Base-by-base conservation (phyloP, 345 rosid genomes). In the Salix udensis region DNA sequence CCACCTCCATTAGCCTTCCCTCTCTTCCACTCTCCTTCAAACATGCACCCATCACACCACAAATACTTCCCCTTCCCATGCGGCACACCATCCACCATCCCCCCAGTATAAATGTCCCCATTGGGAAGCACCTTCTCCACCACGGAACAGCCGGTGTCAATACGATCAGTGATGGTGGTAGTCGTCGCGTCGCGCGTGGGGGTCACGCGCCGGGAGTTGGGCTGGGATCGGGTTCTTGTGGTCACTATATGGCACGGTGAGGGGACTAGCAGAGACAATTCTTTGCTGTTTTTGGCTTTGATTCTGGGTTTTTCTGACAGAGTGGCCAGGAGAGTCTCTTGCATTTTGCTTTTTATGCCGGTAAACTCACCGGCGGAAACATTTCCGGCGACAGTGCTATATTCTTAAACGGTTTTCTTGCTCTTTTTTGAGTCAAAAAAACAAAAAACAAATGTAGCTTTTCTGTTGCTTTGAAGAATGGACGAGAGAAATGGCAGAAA, bases 11-110 rank as follows among this genome's bases (percentile, higher is more conserved):
- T 76, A 26, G 91, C 88, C 76, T 74, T 89, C 23, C 94, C 94
- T 36, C 75, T 73, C 75, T 70, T 69, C 97, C 97, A 91, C 65
- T 88, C 88, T 0, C 97, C 94, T 40, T 87, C 88, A 77, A 90
- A 90, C 91, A 91, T 89, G 62, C 94, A 90, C 11, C 94, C 94
- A 62, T 91, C 92, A 7, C 81, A 82, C 97, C 94, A 90, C 2
- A 90, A 79, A 80, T 91, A 90, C 86, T 89, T 89, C 28, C 94
- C 97, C 30, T 78, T 78, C 36, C 92, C 94, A 68, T 91, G 88
- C 0, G 94, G 97, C 11, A 88, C 83, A 46, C 83, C 77, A 0
- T 84, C 86, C 0, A 84, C 67, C 76, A 88, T 84, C 11, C 84
- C 79, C n/a, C 97, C 91, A 1, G 87, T 84, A 84, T 91, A 91